A percentile compares a stretch with the other conserved stretches of the same genome.
phyloP scores from a whole-genome alignment of 208 protist species.

The Trypanosomatidae sp. region DNA sequence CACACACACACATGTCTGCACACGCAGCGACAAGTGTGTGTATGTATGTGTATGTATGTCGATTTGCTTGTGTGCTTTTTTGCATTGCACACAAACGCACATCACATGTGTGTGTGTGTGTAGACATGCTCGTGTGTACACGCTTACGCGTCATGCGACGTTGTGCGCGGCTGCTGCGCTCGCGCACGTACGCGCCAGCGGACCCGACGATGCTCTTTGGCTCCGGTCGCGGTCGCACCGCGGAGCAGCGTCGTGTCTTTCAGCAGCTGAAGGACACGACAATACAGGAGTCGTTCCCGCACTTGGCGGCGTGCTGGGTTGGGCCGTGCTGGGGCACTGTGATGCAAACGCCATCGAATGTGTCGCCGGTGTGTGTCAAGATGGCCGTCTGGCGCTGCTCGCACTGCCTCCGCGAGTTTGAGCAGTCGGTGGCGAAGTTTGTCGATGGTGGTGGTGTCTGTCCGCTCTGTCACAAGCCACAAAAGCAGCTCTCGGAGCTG shows the following conservation, averaged over 20 bases:
- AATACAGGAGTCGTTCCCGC: slow-evolving; percentile 62
- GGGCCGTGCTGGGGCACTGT: slow-evolving; percentile 75
- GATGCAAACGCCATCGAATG: slow-evolving; percentile 67
- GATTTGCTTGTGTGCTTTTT: too few relatives aligned
- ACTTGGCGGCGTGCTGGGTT: slow-evolving; percentile 80
- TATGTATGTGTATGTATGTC: too few relatives aligned
- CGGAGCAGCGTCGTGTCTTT: slow-evolving; percentile 40
- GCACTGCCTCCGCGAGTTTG: slow-evolving; percentile 66
- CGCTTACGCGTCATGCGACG: too few relatives aligned
- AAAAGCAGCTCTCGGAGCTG: slow-evolving; percentile 19
- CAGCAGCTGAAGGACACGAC: slow-evolving; percentile 41
- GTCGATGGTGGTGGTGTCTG: slow-evolving; percentile 62
- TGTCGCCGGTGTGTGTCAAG: slow-evolving; percentile 45
- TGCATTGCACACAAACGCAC: too few relatives aligned
- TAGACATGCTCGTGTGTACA: too few relatives aligned
- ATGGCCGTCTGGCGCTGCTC: slow-evolving; percentile 79
- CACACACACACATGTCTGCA: too few relatives aligned
- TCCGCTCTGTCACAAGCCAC: slow-evolving; percentile 58
- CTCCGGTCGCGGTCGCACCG: slow-evolving; percentile 15
- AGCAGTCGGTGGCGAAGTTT: slow-evolving; percentile 54
- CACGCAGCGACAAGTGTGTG: too few relatives aligned
- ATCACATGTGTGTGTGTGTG: too few relatives aligned
- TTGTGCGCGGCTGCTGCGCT: not conserved
- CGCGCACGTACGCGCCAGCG: slow-evolving; percentile 1
- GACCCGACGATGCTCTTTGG: slow-evolving; percentile 53